Conservation (phyloP, 345 rosid genomes). For the Euphorbia lathyris region DNA sequence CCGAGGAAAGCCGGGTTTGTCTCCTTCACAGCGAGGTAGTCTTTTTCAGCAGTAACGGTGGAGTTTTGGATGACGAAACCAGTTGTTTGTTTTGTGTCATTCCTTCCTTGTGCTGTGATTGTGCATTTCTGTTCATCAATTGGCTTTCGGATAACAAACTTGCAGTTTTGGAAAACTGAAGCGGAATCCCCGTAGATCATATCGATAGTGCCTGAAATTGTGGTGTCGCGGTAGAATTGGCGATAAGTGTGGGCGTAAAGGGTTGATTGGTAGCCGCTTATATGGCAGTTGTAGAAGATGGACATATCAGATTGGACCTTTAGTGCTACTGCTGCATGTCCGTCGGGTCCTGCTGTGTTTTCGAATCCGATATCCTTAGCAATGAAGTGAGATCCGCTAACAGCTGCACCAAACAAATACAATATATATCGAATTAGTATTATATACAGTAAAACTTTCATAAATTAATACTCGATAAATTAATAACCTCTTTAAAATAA, state of each 20-base stretch:
- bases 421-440: no score
- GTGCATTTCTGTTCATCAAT: conserved; percentile 40
- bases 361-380: conserved; percentile 34
- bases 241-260: conserved; percentile 29
- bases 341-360: conserved; percentile 23
- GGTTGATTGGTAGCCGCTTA: conserved; percentile 25
- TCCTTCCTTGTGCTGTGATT: conserved; percentile 69
- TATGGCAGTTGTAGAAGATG: conserved; percentile 22
- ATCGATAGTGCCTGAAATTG: conserved; percentile 28
- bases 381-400: conserved; percentile 19
- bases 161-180: conserved; percentile 60
- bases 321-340: conserved; percentile 25
- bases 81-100: conserved; percentile 34
- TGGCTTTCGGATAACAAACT: conserved; percentile 52
- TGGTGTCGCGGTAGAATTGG: conserved; percentile 29
- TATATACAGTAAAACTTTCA: no score
- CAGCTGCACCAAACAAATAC: background rate
- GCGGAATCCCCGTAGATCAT: conserved; percentile 64
- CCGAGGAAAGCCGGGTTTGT: conserved; percentile 59
- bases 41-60: conserved; percentile 43
- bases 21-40: conserved; percentile 31
- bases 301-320: conserved; percentile 14
- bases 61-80: conserved; percentile 65
- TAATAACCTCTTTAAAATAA: no score
- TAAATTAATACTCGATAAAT: no score